Base-by-base conservation (phyloP, 352 stramenopile genomes). In the Globisporangium paroecandrum region DNA sequence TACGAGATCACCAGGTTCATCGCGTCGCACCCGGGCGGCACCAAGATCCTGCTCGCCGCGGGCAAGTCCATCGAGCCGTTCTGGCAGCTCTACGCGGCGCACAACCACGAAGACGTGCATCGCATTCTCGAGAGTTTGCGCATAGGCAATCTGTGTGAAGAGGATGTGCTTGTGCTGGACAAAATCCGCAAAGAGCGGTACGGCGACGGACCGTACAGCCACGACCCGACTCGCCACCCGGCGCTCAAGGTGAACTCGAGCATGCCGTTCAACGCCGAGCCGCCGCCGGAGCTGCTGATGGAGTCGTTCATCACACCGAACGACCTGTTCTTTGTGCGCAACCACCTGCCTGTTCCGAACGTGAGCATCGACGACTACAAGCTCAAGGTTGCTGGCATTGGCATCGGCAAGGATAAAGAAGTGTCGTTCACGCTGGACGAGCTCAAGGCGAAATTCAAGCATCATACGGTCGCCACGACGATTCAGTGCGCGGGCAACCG, bases 1-100 rank as follows among this genome's bases (percentile, higher is more conserved):
- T 99, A 99, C 80, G 96, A 99, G 79, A 97, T 99, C 53, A 98
- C 97, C 4, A 82, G 97, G 66, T 99, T 99, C 75, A 91, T 99
- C 64, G 69, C 72, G 22, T 93, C 91, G 67, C 97, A 99, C 75
- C 97, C 97, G 8, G 96, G 97, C 56, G 87, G 81, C 18, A 91
- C 81, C 6, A 97, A 97, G 78, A 96, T 98, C 62, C 70, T 97
- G 62, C 76, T 98, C 67, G 91, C 90, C 4, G 90, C 90, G 1
- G 90, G 89, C 25, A 85, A 83, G 41, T 91, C 83, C 38, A 95
- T 97, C 53, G 90, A 96, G 62, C 91, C 89, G 13, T 99, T 98
- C 68, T 99, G 97, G 97, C 89, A 98, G 73, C 75, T 99, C 6
- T 99, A 99, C 71, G 82, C 91, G 25, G 94, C 98, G 64, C 97